Conservation (phyloP, 177 flowering plant species). For the Vitis hybrid region DNA sequence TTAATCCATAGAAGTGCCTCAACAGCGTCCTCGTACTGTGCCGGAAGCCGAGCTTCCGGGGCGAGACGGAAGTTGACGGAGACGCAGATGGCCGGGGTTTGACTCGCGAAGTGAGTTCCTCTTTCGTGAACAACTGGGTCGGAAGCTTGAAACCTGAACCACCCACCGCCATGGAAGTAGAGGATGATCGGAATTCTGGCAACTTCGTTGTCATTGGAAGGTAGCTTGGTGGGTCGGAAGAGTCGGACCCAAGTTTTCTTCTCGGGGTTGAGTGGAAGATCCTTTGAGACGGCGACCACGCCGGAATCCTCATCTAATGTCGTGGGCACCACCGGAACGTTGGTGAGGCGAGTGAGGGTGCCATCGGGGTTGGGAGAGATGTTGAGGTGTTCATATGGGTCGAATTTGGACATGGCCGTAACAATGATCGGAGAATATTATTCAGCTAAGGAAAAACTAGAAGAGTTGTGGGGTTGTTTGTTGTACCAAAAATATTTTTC, state of each 20-base stretch:
- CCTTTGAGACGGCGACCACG: conserved; percentile 35
- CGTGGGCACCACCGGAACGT: conserved; percentile 24
- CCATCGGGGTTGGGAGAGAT: conserved; percentile 44
- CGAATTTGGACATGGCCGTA: conserved; percentile 24
- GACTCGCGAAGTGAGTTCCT: conserved; percentile 23
- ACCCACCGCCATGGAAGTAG: conserved; percentile 48
- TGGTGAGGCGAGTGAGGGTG: conserved; percentile 33
- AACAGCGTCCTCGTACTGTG: conserved; percentile 55
- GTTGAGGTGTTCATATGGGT: conserved; percentile 38
- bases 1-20: conserved; percentile 59
- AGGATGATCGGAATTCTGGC: conserved; percentile 47
- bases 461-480: no score
- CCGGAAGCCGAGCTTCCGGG: conserved; percentile 63
- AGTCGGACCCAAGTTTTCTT: conserved; percentile 40
- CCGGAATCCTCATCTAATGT: conserved; percentile 13
- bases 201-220: conserved; percentile 36
- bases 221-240: conserved; percentile 41
- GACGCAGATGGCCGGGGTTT: conserved; percentile 48
- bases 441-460: not conserved
- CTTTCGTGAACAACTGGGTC: conserved; percentile 16
- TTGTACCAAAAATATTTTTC: no score
- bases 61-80: conserved; percentile 56
- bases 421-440: not conserved
- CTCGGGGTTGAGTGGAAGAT: conserved; percentile 32
- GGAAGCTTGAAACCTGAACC: conserved; percentile 24